Evolutionary conservation across 2,329 filamentous ascomycete genomes (phyloP).

Genomic region (Aspergillus japonicus): DNA sequence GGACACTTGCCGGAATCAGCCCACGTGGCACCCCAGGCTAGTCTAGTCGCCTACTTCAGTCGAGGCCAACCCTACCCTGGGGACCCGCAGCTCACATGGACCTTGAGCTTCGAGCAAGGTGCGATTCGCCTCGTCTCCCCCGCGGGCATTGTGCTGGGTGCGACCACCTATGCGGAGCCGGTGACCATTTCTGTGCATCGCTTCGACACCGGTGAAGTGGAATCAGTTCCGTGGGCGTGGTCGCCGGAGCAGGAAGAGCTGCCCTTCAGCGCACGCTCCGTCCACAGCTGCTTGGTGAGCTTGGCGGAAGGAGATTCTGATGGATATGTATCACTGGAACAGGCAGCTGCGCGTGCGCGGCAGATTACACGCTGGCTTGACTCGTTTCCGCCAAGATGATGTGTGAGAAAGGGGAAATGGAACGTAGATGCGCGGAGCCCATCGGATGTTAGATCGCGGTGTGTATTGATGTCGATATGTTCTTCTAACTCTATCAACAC

Average conservation of each 20-base stretch:
- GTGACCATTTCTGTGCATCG: not conserved
- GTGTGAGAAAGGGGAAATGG: too few species aligned
- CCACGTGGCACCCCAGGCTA: not conserved
- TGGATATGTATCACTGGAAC: constrained; percentile 2
- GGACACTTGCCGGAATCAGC: not conserved
- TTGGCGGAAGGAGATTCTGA: not conserved
- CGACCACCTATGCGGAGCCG: not conserved
- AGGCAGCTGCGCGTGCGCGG: not conserved
- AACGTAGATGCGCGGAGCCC: too few species aligned
- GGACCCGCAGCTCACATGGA: not conserved
- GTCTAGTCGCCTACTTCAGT: not conserved
- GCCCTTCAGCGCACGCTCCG: not conserved
- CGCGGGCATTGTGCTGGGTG: not conserved
- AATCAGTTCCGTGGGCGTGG: not conserved
- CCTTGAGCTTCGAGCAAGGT: not conserved
- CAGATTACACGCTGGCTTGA: constrained; percentile 2
- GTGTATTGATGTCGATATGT: too few species aligned
- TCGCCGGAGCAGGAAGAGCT: not conserved
- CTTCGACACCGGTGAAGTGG: not conserved
- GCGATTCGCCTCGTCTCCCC: not conserved
- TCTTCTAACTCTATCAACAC: too few species aligned
- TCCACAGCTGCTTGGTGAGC: not conserved
- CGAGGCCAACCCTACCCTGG: not conserved
- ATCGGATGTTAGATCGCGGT: too few species aligned
- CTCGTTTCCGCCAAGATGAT: not conserved